Base-by-base conservation (phyloP, 1,139 yeast genomes). In the Hemisphaericaspora xylanilytica region DNA sequence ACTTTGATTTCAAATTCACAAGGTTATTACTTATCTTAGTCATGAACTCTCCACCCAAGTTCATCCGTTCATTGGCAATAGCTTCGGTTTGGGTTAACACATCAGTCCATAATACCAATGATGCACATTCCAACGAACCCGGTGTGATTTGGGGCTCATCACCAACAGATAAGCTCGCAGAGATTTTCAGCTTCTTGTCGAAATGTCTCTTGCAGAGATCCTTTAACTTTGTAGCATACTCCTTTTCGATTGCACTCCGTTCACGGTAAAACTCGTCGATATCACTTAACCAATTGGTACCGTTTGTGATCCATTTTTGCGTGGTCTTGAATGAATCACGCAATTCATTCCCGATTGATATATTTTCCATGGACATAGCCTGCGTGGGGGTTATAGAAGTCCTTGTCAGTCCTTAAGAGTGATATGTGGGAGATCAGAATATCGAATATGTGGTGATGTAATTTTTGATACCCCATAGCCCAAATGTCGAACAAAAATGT, bases 51-150 rank as follows among this genome's bases (percentile, higher is more conserved):
- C 68, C 66, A n/a, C 85, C 72, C 36, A 90, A 71, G 35, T 72
- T 63, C 26, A 62, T 58, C 51, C 80, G 81, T 53, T 87, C 95
- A 38, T 74, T 78, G 21, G 96, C 85, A 33, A 87, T 76, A 21
- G 75, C 70, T 58, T 90, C 97, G 0, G 97, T 87, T 56, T 88
- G 95, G 5, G 87, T 76, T 45, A 92, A 70, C 11, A 92, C 78
- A 49, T 88, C 95, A 35, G 81, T 86, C 98, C 98, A 92, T 4
- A 95, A 79, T n/a, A 88, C 96, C 48, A 90, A 65, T n/a, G 88
- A 75, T 0, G 97, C 96, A 47, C 87, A 78, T 56, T 94, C 98
- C 37, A 92, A 67, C 0, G 97, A 89, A 0, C 99, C 98, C 0
- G 98, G 97, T 0, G 99, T 92, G 39, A 87, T 76, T 33, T 81